Percentiles rank a stretch among this genome's conserved stretches.
Evolutionary conservation across 331 rosid species (phyloP).

Genomic region (Arachis monticola): DNA sequence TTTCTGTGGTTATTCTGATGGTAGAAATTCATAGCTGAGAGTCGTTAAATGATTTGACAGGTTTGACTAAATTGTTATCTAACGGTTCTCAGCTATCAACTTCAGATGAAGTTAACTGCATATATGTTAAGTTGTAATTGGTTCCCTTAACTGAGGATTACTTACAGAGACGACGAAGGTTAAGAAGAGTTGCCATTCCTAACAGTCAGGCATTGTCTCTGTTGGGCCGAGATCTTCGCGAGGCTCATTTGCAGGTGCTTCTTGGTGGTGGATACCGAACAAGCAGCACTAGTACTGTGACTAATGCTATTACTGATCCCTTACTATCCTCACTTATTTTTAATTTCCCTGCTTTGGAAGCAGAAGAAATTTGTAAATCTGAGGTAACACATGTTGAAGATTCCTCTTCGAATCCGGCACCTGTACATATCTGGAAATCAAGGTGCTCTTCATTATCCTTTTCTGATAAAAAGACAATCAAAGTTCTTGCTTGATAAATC

Average conservation of each 20-base stretch:
- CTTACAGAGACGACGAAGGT: conserved; percentile 89
- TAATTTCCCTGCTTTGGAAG: conserved; percentile 82
- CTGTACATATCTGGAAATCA: conserved; percentile 86
- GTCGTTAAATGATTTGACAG: too few species aligned
- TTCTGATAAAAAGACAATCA: neutral
- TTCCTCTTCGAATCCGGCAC: conserved; percentile 51
- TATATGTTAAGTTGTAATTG: conserved; percentile 12
- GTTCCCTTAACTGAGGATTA: conserved; percentile 67
- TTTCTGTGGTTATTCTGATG: conserved; percentile 37
- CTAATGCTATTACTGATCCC: conserved; percentile 78
- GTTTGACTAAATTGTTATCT: too few species aligned
- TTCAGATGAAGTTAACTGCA: neutral
- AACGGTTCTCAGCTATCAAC: too few species aligned
- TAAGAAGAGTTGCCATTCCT: conserved; percentile 82
- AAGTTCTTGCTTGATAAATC: too few species aligned
- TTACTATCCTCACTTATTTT: conserved; percentile 86
- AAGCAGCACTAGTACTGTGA: conserved; percentile 47
- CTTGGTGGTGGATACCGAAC: conserved; percentile 73
- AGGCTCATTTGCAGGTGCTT: conserved; percentile 96
- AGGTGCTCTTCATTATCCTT: conserved; percentile 56
- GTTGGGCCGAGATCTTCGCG: conserved; percentile 95
- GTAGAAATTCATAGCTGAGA: too few species aligned
- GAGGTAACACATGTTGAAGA: conserved; percentile 67
- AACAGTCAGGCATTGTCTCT: conserved; percentile 86
- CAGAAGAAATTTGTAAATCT: conserved; percentile 89